Conservation (phyloP, 2,329 filamentous ascomycete genomes). For the Neonectria neomacrospora region DNA sequence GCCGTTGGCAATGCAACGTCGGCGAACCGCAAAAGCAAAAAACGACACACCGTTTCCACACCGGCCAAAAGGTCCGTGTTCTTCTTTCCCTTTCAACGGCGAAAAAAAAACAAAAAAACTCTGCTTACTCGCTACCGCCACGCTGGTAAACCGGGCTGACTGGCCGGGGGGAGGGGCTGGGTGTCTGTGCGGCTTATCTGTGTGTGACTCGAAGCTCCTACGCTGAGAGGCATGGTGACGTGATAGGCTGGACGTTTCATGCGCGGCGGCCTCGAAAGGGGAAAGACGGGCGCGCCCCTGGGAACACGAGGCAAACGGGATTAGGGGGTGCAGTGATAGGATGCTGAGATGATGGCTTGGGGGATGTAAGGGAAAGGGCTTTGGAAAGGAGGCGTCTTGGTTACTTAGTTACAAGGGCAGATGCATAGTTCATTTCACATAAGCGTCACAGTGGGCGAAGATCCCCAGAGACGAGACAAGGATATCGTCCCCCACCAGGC, state of each 20-base stretch:
- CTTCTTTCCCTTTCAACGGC: no score
- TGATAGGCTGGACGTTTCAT: not conserved
- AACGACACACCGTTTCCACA: not conserved
- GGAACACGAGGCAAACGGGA: not conserved
- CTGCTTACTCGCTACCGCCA: not conserved
- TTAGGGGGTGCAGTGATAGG: not conserved
- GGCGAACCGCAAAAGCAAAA: conserved; percentile 3
- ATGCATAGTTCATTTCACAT: conserved; percentile 8
- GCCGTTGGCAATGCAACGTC: conserved; percentile 6
- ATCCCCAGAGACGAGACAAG: not conserved
- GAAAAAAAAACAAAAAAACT: not conserved
- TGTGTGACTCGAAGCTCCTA: not conserved
- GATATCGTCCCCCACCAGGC: conserved; percentile 12
- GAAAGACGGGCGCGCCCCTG: not conserved
- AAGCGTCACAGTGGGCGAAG: not conserved
- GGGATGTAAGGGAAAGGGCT: no score
- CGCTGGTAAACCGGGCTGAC: not conserved
- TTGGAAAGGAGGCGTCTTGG: not conserved
- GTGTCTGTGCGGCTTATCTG: not conserved
- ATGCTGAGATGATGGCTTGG: no score
- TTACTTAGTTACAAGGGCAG: not conserved
- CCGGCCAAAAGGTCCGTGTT: not conserved
- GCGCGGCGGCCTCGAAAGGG: not conserved
- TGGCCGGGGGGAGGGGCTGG: not conserved
- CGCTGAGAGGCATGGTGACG: not conserved